Base-by-base conservation (phyloP, 345 rosid genomes). In the Boechera divaricarpa region DNA sequence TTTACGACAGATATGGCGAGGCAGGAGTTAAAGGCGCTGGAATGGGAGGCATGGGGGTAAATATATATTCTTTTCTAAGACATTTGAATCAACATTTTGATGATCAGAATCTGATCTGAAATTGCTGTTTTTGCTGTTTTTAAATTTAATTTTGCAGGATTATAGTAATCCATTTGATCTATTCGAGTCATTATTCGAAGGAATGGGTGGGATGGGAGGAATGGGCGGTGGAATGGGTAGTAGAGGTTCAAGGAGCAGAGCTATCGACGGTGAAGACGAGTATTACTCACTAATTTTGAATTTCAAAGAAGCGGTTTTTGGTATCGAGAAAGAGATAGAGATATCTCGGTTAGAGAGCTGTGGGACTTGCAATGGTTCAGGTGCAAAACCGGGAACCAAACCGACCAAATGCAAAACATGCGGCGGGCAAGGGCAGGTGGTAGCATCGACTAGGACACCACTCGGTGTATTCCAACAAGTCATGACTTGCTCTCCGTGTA, bases 401-500 rank as follows among this genome's bases (percentile, higher is more conserved):
- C 88, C 99, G 42, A 83, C 92, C 15, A 96, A 76, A 64, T 93
- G 99, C 69, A 88, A 82, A 57, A 88, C 97, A 1, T 93, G 99
- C 16, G 94, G 98, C 8, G 99, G 99, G 11, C 99, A 93, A 84
- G 99, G 99, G 44, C 99, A 93, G 73, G 98, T 96, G 42, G 83
- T 96, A 65, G 84, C 96, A 26, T 90, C 98, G 2, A 90, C 97
- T 2, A 87, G 98, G 77, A 96, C 98, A 49, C 98, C 99, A 1
- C 76, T 96, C 28, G 98, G 99, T 35, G 94, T 96, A 38, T 96
- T 96, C 85, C 98, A 96, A 84, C 99, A 93, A 82, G 99, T 96
- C 45, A 96, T 87, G 92, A 87, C 90, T 52, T 93, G 99, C 79
- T 88, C 94, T n/a, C 73, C 92, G 0, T 96, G 99, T 51, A 80